Percentiles rank a stretch among this genome's conserved stretches.
These are phyloP conservation scores for Pulveroboletus sp. DNA, from an alignment of 768 basidiomycete genomes.

Conservation along the genomic window DNA sequence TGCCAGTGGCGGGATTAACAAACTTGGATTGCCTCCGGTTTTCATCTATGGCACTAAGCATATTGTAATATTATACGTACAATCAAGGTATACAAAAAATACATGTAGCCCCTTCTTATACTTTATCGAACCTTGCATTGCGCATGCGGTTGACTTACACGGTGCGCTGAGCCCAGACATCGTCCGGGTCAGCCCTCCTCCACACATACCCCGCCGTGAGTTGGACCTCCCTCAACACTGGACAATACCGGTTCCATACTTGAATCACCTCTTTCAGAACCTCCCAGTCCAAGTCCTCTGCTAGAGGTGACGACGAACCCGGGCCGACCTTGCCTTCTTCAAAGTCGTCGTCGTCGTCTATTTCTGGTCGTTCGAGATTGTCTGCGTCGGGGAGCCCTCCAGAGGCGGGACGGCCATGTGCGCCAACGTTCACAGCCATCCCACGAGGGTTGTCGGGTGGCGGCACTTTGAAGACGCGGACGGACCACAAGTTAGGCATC, in stretches of 20 bases:
- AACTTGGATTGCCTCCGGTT: no score
- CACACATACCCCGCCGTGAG: constrained; percentile 39
- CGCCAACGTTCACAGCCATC: constrained; percentile 1
- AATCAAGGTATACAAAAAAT: background rate
- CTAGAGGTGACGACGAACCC: background rate
- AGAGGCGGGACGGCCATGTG: constrained; percentile 11
- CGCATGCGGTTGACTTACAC: constrained; percentile 7
- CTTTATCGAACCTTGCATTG: constrained; percentile 18
- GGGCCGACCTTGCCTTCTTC: constrained; percentile 15
- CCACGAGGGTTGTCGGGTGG: constrained; percentile 11
- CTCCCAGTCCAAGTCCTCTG: constrained; percentile 22
- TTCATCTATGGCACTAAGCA: no score
- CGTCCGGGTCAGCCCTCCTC: constrained; percentile 36
- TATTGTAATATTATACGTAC: no score
- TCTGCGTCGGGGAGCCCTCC: constrained; percentile 11
- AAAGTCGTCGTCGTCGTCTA: constrained; percentile 21
- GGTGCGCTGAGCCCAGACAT: constrained; percentile 33
- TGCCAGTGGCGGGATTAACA: no score
- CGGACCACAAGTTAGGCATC: constrained; percentile 36
- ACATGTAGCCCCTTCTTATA: constrained; percentile 1
- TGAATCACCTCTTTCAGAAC: constrained; percentile 37
- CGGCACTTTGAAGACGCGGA: constrained; percentile 35
- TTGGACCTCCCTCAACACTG: constrained; percentile 38
- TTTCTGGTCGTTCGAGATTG: constrained; percentile 12
- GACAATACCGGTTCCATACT: constrained; percentile 44